A percentile compares a stretch with the other conserved stretches of the same genome.
Conservation (phyloP, 2,329 filamentous ascomycete genomes). For the Ophiostoma tasmaniense region DNA sequence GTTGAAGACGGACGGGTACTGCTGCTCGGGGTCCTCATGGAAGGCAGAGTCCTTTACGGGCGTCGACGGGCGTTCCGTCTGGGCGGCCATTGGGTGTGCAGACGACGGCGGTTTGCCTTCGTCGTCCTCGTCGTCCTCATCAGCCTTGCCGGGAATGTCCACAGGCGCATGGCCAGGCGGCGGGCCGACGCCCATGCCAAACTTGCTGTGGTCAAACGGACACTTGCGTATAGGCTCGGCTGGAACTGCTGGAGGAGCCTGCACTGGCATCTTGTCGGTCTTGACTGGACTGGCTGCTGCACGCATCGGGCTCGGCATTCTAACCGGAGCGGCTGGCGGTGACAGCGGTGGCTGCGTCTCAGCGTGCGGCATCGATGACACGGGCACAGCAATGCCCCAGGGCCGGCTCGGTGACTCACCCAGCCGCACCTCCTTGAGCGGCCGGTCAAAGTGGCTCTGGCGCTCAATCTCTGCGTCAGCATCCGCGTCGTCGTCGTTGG, state of each 20-base stretch:
- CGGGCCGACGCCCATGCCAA: constrained; percentile 17
- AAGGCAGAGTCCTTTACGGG: constrained; percentile 18
- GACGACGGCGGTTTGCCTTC: neutral
- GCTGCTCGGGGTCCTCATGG: constrained; percentile 12
- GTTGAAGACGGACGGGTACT: neutral
- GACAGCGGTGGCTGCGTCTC: constrained; percentile 39
- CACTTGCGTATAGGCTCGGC: constrained; percentile 36
- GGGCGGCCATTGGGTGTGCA: neutral
- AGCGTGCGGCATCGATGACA: constrained; percentile 24
- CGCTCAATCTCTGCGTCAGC: constrained; percentile 47
- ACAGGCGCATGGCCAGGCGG: constrained; percentile 13
- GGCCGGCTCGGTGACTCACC: constrained; percentile 89
- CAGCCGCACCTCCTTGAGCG: constrained; percentile 80
- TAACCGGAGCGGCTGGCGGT: constrained; percentile 50
- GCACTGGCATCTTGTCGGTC: constrained; percentile 11
- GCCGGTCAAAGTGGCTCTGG: constrained; percentile 70
- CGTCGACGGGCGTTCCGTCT: constrained; percentile 20
- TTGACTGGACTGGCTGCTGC: neutral
- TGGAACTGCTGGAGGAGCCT: neutral
- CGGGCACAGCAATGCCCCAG: constrained; percentile 81
- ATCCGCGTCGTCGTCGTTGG: constrained; percentile 2
- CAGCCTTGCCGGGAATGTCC: neutral
- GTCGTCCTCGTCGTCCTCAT: neutral
- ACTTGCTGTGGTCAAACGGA: constrained; percentile 40
- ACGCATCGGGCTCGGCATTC: constrained; percentile 35